Evolutionary conservation across 306 rosid genomes (phyloP), one percentile per base, ranked within the genome.

Genomic region (Castanea mollissima): DNA sequence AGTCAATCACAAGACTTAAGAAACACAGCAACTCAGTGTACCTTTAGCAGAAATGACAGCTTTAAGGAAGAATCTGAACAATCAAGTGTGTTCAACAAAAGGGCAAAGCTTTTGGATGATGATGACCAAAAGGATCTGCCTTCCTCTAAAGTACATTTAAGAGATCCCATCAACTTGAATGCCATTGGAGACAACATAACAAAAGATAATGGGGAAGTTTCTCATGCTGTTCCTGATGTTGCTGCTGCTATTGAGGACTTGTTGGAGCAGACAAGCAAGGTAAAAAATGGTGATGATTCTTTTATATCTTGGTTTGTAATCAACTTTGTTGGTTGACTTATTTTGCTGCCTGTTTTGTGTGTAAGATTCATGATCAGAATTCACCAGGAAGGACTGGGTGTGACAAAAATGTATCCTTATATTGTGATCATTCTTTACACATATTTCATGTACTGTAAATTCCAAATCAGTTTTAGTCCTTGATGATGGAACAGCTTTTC

Each of bases 231-330:
- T 86, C 99, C 99, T 59, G 98, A 95, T 90, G 98, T 95, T 20
- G 98, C 99, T 80, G 85, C 98, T 55, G 99, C 98, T 54, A 91
- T 95, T 84, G 98, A 95, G 83, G 97, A 91, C 90, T 88, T 95
- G 83, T 78, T 95, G 85, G 98, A 91, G 92, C 92, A 95, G 86
- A 95, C 99, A 57, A 94, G 91, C 63, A 91, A 92, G 99, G 98
- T 95, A 87, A 78, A 79, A 67, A 71, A 15, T 76, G 73, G 83
- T 79, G 71, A 72, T 83, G 29, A 74, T 78, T 60, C 35, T 75
- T 77, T 72, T 81, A 62, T 72, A 56, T 72, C 71, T 59, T 80
- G 51, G 68, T 31, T 76, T 44, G 46, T 69, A 32, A 29, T 46
- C 9, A 16, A 79, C 56, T 79, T 82, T 78, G 74, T 71, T 60